Conservation (phyloP, 1,139 yeast genomes). For the Kodamaea fungicola region DNA sequence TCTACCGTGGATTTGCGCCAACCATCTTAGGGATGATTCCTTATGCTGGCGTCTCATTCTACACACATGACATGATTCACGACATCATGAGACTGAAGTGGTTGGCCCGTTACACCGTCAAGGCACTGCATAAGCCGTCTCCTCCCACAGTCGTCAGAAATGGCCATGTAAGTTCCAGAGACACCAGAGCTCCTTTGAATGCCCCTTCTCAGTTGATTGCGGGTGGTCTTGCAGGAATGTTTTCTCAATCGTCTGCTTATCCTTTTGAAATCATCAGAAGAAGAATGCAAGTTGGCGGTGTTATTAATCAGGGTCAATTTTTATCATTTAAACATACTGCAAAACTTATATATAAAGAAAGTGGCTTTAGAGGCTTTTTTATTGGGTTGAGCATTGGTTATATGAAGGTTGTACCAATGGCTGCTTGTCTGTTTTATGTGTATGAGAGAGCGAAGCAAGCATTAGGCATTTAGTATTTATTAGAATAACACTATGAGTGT, state of each 20-base stretch:
- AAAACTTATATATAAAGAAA: constrained; percentile 59
- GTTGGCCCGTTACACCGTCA: constrained; percentile 57
- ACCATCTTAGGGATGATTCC: constrained; percentile 96
- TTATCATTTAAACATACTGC: constrained; percentile 52
- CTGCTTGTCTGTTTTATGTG: constrained; percentile 91
- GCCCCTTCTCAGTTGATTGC: constrained; percentile 93
- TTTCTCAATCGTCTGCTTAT: constrained; percentile 94
- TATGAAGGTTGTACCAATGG: constrained; percentile 94
- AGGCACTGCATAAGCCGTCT: constrained; percentile 9
- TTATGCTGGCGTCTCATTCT: constrained; percentile 95
- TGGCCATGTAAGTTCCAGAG: constrained; percentile 37
- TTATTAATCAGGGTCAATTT: constrained; percentile 59
- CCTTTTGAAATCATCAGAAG: constrained; percentile 95
- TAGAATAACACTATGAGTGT: constrained; percentile 3
- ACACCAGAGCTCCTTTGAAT: constrained; percentile 60
- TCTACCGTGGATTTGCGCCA: constrained; percentile 92
- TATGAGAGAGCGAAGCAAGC: constrained; percentile 79
- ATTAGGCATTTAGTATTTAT: constrained; percentile 41
- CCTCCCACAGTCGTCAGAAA: constrained; percentile 18
- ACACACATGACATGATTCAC: constrained; percentile 88
- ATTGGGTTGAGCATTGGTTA: constrained; percentile 95
- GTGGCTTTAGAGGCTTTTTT: constrained; percentile 82
- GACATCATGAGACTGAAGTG: constrained; percentile 68
- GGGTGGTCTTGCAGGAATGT: constrained; percentile 94
- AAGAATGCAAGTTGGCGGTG: constrained; percentile 94